phyloP scores from a whole-genome alignment of 2,329 filamentous ascomycete species.

The Xylariaceae sp. region DNA sequence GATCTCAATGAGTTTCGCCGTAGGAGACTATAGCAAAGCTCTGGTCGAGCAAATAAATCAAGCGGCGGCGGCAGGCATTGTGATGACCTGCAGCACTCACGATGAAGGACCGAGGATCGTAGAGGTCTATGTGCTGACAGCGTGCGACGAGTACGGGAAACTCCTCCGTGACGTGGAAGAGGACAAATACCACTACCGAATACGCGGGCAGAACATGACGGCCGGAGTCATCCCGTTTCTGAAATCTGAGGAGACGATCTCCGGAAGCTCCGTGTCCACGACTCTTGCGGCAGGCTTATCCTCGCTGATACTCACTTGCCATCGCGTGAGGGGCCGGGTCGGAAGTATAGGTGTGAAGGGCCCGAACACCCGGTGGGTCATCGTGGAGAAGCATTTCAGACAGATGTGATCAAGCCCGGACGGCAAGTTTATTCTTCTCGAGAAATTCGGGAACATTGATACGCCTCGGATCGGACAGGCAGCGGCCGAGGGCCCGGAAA shows the following conservation, averaged over 20 bases:
- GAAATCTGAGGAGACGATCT: slow-evolving; percentile 2
- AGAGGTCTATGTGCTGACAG: neutral
- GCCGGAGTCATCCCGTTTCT: slow-evolving; percentile 1
- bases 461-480: too few relatives aligned
- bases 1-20: slow-evolving; percentile 4
- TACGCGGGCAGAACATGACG: neutral
- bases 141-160: neutral
- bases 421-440: too few relatives aligned
- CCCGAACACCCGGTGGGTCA: too few relatives aligned
- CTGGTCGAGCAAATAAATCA: neutral
- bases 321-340: neutral
- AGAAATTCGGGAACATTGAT: too few relatives aligned
- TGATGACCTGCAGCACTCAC: slow-evolving; percentile 1
- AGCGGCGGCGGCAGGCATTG: neutral
- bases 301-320: slow-evolving; percentile 16
- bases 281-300: slow-evolving; percentile 13
- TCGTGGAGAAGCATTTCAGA: too few relatives aligned
- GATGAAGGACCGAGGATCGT: neutral
- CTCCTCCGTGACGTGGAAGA: neutral
- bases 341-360: too few relatives aligned
- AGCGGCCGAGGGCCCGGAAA: too few relatives aligned
- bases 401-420: too few relatives aligned
- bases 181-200: neutral
- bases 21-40: neutral
- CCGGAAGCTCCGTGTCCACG: slow-evolving; percentile 15